phyloP scores from a whole-genome alignment of 768 basidiomycete species.

The Paxillus involutus region DNA sequence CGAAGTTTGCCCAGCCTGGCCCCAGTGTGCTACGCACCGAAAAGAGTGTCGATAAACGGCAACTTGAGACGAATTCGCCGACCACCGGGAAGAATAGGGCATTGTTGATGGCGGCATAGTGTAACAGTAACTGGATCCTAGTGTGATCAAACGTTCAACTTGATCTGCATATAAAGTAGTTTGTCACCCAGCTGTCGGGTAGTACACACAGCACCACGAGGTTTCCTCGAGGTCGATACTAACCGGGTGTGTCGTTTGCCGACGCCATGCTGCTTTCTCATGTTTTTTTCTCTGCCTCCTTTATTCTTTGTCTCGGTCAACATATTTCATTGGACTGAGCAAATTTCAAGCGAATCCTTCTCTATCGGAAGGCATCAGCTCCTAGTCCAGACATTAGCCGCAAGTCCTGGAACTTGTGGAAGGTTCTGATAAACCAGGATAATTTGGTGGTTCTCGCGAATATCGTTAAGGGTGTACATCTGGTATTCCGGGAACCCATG shows the following conservation, averaged over 20 bases:
- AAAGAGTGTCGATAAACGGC: neutral
- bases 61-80: neutral
- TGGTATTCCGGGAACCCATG: slow-evolving; percentile 5
- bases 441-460: neutral
- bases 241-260: slow-evolving; percentile 15
- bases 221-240: slow-evolving; percentile 21
- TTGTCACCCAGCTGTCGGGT: slow-evolving; percentile 14
- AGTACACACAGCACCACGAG: slow-evolving; percentile 18
- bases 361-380: slow-evolving; percentile 1
- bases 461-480: slow-evolving; percentile 8
- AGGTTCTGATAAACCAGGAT: slow-evolving; percentile 6
- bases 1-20: neutral
- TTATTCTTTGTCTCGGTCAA: slow-evolving; percentile 5
- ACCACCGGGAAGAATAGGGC: neutral
- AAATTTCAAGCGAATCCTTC: slow-evolving; percentile 7
- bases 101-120: neutral
- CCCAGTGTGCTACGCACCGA: too few species aligned
- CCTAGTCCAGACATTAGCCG: neutral
- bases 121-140: too few species aligned
- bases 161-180: slow-evolving; percentile 10
- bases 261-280: slow-evolving; percentile 18
- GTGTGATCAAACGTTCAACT: too few species aligned
- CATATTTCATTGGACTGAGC: neutral
- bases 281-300: slow-evolving; percentile 6
- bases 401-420: neutral